Percentiles rank a stretch among this genome's conserved stretches.
phyloP scores from a whole-genome alignment of 768 basidiomycete species.

The Phaffia tasmanica region DNA sequence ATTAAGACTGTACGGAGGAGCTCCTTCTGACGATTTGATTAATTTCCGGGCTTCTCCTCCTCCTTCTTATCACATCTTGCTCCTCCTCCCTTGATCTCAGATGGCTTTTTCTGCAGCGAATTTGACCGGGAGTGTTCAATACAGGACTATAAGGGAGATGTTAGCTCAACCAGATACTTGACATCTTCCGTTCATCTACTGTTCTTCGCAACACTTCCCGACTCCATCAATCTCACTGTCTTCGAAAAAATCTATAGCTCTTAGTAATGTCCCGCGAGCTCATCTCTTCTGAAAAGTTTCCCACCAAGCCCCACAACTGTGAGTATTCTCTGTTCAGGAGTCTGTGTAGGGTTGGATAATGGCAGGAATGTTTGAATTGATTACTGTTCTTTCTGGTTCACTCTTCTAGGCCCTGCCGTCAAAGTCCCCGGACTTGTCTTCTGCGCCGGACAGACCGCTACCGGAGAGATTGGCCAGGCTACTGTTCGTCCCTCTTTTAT shows the following conservation, averaged over 20 bases:
- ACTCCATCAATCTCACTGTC: too few species aligned
- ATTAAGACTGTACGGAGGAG: too few species aligned
- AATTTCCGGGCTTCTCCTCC: too few species aligned
- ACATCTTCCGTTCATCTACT: too few species aligned
- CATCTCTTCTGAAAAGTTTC: slow-evolving; percentile 32
- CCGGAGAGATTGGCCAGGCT: slow-evolving; percentile 31
- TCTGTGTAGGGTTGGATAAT: background rate
- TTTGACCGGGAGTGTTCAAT: too few species aligned
- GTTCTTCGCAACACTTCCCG: too few species aligned
- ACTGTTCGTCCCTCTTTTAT: slow-evolving; percentile 29
- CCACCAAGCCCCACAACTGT: slow-evolving; percentile 34
- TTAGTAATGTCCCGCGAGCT: slow-evolving; percentile 26
- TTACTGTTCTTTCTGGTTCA: background rate
- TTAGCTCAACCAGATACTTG: too few species aligned
- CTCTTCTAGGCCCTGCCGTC: slow-evolving; percentile 29
- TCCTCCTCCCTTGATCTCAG: too few species aligned
- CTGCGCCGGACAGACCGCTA: slow-evolving; percentile 32
- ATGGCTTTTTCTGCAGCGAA: too few species aligned
- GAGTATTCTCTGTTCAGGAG: background rate
- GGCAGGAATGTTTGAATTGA: background rate
- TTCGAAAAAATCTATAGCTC: background rate
- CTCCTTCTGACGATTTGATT: too few species aligned
- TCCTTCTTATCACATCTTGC: too few species aligned
- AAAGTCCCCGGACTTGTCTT: slow-evolving; percentile 34
- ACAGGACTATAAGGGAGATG: too few species aligned